A percentile compares a stretch with the other conserved stretches of the same genome.
Conservation (phyloP, 345 rosid species). For the Linum lewisii region DNA sequence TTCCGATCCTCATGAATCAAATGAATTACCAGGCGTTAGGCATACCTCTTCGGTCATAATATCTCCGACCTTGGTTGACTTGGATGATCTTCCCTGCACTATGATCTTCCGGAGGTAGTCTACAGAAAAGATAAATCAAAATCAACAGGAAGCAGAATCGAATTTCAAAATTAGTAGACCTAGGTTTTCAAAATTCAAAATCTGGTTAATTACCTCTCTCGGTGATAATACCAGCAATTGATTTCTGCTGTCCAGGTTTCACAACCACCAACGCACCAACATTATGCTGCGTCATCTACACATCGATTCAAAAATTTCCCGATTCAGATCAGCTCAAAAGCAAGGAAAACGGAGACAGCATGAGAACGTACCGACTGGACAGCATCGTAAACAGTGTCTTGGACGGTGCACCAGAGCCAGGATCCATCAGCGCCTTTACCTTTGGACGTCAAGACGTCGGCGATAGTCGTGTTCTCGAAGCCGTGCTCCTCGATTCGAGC, state of each 20-base stretch:
- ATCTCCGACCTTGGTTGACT: conserved; percentile 95
- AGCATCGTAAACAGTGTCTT: conserved; percentile 83
- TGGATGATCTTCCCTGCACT: conserved; percentile 96
- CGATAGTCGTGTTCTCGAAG: conserved; percentile 80
- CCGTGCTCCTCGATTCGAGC: conserved; percentile 85
- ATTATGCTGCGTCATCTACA: conserved; percentile 95
- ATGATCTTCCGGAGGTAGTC: conserved; percentile 95
- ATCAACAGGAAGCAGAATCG: neutral
- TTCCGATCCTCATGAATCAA: neutral
- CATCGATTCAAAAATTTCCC: neutral
- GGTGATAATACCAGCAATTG: conserved; percentile 92
- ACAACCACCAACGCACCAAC: conserved; percentile 96
- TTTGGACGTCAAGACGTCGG: conserved; percentile 66
- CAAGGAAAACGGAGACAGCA: neutral
- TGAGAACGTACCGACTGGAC: conserved; percentile 67
- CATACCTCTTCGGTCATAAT: conserved; percentile 98
- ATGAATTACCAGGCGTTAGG: neutral
- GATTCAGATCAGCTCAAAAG: neutral
- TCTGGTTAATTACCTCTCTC: conserved; percentile 99
- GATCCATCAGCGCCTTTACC: conserved; percentile 95
- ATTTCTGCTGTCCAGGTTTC: conserved; percentile 76
- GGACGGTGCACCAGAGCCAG: conserved; percentile 98
- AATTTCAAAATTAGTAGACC: too few species aligned
- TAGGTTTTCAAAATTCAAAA: too few species aligned
- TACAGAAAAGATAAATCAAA: conserved; percentile 16